Evolutionary conservation across 2,329 filamentous ascomycete species (phyloP).

Genomic region (Coniella lustricola): DNA sequence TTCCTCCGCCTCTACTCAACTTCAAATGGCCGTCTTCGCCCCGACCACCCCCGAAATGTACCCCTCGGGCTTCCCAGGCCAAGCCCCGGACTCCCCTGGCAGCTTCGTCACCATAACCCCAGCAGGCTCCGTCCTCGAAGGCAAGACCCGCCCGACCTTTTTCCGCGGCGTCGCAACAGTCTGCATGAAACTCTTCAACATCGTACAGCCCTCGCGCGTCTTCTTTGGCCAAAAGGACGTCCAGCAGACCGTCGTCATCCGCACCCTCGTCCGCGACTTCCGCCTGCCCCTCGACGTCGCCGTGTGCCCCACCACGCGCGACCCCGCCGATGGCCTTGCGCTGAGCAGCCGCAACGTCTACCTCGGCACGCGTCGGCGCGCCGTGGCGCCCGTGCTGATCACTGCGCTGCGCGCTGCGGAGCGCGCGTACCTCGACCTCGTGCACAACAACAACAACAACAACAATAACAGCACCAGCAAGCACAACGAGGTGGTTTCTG

Average conservation of each 20-base stretch:
- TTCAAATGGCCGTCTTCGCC: conserved; percentile 64
- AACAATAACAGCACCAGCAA: too few relatives aligned
- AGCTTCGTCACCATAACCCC: conserved; percentile 91
- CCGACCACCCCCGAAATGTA: conserved; percentile 83
- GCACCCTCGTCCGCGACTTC: conserved; percentile 81
- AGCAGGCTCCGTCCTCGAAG: conserved; percentile 73
- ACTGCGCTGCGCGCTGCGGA: conserved; percentile 66
- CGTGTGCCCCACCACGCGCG: conserved; percentile 64
- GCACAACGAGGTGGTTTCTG: conserved; percentile 42
- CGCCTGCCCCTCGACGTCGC: conserved; percentile 68
- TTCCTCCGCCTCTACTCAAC: conserved; percentile 45
- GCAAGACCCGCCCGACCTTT: conserved; percentile 80
- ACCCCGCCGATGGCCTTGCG: conserved; percentile 72
- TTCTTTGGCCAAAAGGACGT: conserved; percentile 98
- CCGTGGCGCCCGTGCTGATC: conserved; percentile 64
- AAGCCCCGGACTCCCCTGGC: conserved; percentile 67
- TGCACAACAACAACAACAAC: too few relatives aligned
- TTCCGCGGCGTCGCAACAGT: conserved; percentile 95
- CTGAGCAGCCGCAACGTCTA: conserved; percentile 94
- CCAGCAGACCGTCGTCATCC: conserved; percentile 89
- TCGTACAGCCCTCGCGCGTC: conserved; percentile 67
- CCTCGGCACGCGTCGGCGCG: conserved; percentile 67
- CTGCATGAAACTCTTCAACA: conserved; percentile 89
- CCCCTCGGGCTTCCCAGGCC: conserved; percentile 68
- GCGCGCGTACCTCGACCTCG: conserved; percentile 44